These are phyloP conservation scores for Jamesozyma gamospora DNA, from an alignment of 805 yeast species.

Conservation along the genomic window DNA sequence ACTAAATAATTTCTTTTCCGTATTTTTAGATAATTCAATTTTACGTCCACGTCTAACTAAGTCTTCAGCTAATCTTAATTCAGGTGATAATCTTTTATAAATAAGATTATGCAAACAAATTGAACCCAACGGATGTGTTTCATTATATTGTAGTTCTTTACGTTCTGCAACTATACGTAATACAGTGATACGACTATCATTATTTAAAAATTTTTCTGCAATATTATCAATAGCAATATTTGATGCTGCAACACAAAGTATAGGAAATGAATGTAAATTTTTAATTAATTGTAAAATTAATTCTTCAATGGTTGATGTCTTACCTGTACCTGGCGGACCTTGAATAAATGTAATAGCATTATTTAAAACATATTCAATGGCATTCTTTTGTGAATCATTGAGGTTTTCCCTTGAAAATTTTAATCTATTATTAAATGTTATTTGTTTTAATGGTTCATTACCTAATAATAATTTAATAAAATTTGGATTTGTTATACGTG, in stretches of 20 bases:
- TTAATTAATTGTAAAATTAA: constrained; percentile 46
- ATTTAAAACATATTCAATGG: constrained; percentile 42
- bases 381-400: constrained; percentile 50
- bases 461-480: constrained; percentile 48
- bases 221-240: constrained; percentile 69
- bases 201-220: constrained; percentile 52
- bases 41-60: constrained; percentile 36
- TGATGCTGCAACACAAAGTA: constrained; percentile 65
- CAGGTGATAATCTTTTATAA: constrained; percentile 38
- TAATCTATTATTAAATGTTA: constrained; percentile 46
- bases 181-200: constrained; percentile 39
- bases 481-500: constrained; percentile 40
- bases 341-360: constrained; percentile 49
- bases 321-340: constrained; percentile 82
- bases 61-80: constrained; percentile 34
- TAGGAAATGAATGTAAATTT: constrained; percentile 48
- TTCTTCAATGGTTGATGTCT: constrained; percentile 63
- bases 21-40: constrained; percentile 35
- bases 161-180: constrained; percentile 49
- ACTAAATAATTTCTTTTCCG: constrained; percentile 41
- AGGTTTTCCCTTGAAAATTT: constrained; percentile 40
- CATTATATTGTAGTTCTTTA: constrained; percentile 52
- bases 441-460: constrained; percentile 43
- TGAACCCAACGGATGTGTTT: constrained; percentile 45
- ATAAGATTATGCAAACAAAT: constrained; percentile 59